Evolutionary conservation across 352 stramenopile species (phyloP).

Genomic region (Phytophthora kernoviae): DNA sequence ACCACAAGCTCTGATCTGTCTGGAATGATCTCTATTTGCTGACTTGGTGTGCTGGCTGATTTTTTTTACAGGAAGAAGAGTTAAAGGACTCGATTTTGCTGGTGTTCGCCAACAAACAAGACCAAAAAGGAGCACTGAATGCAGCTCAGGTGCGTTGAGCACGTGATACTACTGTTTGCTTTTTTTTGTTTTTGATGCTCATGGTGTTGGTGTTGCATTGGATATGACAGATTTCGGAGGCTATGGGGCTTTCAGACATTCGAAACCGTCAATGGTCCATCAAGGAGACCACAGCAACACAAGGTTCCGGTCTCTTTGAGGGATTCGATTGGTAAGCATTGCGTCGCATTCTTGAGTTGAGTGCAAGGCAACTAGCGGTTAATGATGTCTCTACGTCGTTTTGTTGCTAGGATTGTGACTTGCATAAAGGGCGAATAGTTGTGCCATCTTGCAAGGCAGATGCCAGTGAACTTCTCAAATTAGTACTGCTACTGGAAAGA

Average conservation of each 20-base stretch:
- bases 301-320: conserved; percentile 98
- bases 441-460: conserved; percentile 4
- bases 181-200: conserved; percentile 10
- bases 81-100: conserved; percentile 98
- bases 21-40: neutral
- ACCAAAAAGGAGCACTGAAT: conserved; percentile 95
- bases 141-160: conserved; percentile 83
- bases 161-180: neutral
- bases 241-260: conserved; percentile 97
- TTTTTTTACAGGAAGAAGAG: conserved; percentile 93
- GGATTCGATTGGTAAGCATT: conserved; percentile 97
- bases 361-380: neutral
- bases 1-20: too few relatives aligned
- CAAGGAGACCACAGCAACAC: conserved; percentile 98
- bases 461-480: conserved; percentile 6
- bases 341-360: neutral
- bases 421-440: conserved; percentile 89
- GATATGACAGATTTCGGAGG: conserved; percentile 95
- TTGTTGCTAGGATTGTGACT: conserved; percentile 77
- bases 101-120: conserved; percentile 99
- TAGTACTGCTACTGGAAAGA: conserved; percentile 11
- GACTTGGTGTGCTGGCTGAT: neutral
- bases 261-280: conserved; percentile 99
- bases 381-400: conserved; percentile 10
- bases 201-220: neutral